phyloP scores from a whole-genome alignment of 148 eudicot genomes.

The Heliamphora exappendiculata region DNA sequence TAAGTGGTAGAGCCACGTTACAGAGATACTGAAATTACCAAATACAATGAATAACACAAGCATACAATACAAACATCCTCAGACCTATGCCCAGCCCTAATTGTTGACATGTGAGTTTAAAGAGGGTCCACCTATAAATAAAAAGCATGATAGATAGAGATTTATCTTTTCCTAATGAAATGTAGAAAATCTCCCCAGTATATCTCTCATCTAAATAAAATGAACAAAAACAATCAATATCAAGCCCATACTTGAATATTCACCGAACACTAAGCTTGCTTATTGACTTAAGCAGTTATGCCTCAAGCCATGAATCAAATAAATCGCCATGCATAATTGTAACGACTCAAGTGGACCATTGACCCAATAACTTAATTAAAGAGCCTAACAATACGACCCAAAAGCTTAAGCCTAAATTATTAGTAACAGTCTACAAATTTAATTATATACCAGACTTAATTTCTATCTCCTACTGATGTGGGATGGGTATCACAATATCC shows the following conservation, averaged over 20 bases:
- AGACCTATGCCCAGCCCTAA: neutral
- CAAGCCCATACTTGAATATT: conserved; percentile 3
- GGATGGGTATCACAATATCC: no score
- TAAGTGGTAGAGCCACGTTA: neutral
- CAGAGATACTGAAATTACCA: neutral
- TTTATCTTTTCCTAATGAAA: neutral
- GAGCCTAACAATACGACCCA: no score
- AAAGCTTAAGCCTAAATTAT: no score
- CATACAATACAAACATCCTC: neutral
- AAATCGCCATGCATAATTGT: neutral
- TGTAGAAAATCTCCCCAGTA: neutral
- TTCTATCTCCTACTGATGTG: no score
- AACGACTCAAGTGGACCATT: no score
- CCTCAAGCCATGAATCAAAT: neutral
- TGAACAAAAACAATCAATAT: neutral
- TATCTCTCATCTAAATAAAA: neutral
- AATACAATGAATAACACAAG: neutral
- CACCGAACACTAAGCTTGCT: neutral
- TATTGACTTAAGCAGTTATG: neutral
- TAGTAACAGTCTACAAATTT: no score
- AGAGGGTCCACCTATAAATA: neutral
- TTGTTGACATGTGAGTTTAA: neutral
- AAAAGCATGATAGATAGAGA: neutral
- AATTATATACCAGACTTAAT: no score
- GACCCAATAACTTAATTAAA: no score